These are phyloP conservation scores for Daldinia grandis DNA, from an alignment of 495 filamentous ascomycete species.

Conservation along the genomic window DNA sequence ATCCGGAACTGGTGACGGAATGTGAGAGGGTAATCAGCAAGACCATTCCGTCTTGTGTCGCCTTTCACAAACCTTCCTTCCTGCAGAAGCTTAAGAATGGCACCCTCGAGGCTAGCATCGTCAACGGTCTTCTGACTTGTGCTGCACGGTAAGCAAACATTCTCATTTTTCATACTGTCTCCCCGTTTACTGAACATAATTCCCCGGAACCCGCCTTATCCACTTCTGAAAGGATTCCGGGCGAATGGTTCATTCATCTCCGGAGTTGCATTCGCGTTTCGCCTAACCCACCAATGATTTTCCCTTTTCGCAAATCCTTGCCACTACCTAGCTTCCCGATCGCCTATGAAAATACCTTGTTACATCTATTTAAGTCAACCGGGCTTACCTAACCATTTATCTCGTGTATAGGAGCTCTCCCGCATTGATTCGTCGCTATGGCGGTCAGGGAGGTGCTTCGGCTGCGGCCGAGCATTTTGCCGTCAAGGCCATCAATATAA, in stretches of 20 bases:
- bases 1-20: slow-evolving; percentile 57
- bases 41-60: slow-evolving; percentile 60
- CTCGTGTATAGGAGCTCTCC: slow-evolving; percentile 52
- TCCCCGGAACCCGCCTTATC: slow-evolving; percentile 33
- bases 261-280: slow-evolving; percentile 34
- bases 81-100: slow-evolving; percentile 59
- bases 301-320: slow-evolving; percentile 9
- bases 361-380: slow-evolving; percentile 8
- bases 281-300: slow-evolving; percentile 37
- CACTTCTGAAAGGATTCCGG: slow-evolving; percentile 41
- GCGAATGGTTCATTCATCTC: slow-evolving; percentile 44
- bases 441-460: slow-evolving; percentile 54
- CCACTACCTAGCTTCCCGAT: slow-evolving; percentile 30
- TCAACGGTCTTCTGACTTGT: slow-evolving; percentile 58
- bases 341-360: slow-evolving; percentile 14
- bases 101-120: slow-evolving; percentile 56
- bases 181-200: slow-evolving; percentile 8
- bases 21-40: slow-evolving; percentile 61
- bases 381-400: slow-evolving; percentile 33
- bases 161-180: slow-evolving; percentile 11
- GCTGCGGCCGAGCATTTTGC: slow-evolving; percentile 59
- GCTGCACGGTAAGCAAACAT: slow-evolving; percentile 55
- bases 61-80: slow-evolving; percentile 62
- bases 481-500: slow-evolving; percentile 55
- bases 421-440: slow-evolving; percentile 58